phyloP scores from a whole-genome alignment of 78 protist genomes.

The Isochrysis galbana region DNA sequence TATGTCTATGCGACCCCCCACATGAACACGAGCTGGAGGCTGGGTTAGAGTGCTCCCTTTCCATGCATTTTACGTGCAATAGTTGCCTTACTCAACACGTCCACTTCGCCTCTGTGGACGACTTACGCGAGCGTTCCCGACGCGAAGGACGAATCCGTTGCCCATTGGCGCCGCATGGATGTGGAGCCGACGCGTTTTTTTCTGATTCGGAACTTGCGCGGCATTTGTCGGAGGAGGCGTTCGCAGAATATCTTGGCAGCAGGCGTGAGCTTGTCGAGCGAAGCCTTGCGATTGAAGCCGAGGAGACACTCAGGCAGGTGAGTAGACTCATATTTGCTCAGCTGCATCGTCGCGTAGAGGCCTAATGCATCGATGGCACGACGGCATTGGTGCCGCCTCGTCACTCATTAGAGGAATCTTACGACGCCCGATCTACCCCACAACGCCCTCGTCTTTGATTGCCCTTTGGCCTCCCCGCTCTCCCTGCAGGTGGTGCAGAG shows the following conservation, averaged over 20 bases:
- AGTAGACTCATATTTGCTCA: no score
- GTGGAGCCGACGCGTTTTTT: not conserved
- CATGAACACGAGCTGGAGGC: not conserved
- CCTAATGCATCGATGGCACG: no score
- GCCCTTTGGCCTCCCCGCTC: not conserved
- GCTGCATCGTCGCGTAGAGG: no score
- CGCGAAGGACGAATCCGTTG: not conserved
- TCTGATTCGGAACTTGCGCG: not conserved
- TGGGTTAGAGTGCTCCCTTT: not conserved
- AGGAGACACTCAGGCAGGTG: not conserved
- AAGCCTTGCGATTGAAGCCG: not conserved
- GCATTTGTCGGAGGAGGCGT: not conserved
- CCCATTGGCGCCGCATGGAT: not conserved
- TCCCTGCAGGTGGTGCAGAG: not conserved
- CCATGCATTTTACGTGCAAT: not conserved
- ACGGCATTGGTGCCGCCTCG: no score
- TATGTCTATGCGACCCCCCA: not conserved
- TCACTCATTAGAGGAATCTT: no score
- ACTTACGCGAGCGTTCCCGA: not conserved
- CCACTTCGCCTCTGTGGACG: not conserved
- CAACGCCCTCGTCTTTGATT: not conserved
- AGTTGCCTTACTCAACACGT: not conserved
- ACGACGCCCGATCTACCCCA: no score
- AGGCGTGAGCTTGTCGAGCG: not conserved
- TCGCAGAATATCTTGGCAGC: not conserved